phyloP scores from a whole-genome alignment of 2,329 filamentous ascomycete genomes.

The Cercospora sp. region DNA sequence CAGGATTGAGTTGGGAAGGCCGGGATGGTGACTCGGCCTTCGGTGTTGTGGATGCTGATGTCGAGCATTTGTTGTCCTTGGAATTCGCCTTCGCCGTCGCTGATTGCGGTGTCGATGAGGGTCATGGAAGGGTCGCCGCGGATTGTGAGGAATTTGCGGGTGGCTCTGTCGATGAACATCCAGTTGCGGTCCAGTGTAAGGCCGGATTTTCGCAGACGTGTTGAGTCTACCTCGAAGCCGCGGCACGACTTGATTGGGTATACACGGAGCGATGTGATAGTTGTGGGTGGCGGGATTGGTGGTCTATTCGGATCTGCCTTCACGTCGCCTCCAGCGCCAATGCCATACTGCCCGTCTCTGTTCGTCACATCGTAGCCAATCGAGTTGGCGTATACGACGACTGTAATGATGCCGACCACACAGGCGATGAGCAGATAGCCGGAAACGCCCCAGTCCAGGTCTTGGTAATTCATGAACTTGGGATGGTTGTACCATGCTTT shows the following conservation, averaged over 20 bases:
- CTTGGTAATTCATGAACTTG: conserved; percentile 5
- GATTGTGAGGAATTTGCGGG: conserved; percentile 62
- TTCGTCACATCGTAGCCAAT: conserved; percentile 23
- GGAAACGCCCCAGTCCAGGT: conserved; percentile 15
- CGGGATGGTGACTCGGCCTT: conserved; percentile 53
- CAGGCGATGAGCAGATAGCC: conserved; percentile 31
- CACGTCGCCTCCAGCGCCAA: conserved; percentile 27
- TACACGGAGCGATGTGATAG: conserved; percentile 54
- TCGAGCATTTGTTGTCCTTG: conserved; percentile 46
- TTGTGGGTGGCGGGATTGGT: conserved; percentile 41
- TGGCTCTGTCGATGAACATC: conserved; percentile 61
- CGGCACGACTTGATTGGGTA: conserved; percentile 69
- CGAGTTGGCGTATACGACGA: conserved; percentile 32
- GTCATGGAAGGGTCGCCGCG: conserved; percentile 63
- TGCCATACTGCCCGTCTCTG: conserved; percentile 25
- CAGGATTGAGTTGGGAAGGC: conserved; percentile 56
- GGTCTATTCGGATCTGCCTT: conserved; percentile 30
- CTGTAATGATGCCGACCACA: conserved; percentile 28
- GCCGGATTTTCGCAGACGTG: conserved; percentile 56
- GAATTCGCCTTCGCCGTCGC: conserved; percentile 36
- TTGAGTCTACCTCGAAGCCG: conserved; percentile 56
- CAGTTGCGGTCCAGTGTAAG: conserved; percentile 64
- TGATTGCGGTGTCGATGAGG: conserved; percentile 57
- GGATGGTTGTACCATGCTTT: not conserved
- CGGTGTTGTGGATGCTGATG: conserved; percentile 49